Evolutionary conservation across 441 rosid genomes (phyloP), one percentile per base, ranked within the genome.

Genomic region (Adansonia rubrostipa): DNA sequence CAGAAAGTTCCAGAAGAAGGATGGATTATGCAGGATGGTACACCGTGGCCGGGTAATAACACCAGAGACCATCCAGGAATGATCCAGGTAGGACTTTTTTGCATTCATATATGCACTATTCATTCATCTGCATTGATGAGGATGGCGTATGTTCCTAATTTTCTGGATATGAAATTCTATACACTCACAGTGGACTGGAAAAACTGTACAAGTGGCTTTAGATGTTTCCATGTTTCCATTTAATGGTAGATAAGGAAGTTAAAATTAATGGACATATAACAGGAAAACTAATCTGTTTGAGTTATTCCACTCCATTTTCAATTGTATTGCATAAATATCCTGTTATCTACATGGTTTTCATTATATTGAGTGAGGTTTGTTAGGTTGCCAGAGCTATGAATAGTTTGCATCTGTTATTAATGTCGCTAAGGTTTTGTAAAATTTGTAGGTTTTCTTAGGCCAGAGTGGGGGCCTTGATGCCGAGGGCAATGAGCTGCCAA

Each of bases 21-120:
- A 78, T 96, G 99, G 98, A 87, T 93, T 48, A 93, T 96, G 98
- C 99, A 96, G 87, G 99, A 96, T 83, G 99, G 99, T 54, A 96
- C 99, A 33, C 99, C 99, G 0, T 96, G 99, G 99, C 99, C 99
- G 74, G 99, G 99, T 80, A 96, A 96, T 86, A 96, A 96, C 85
- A 90, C 87, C 75, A 91, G 98, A 83, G 99, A 96, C 79, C 99
- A 94, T 91, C 99, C 99, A 33, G 99, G 99, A 84, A 96, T 96
- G 99, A 96, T 96, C 78, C 99, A 96, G 98, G 99, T 93, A 78
- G 69, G 58, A 77, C 63, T 22, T 62, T 73, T 82, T 45, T 77
- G 22, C 45, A 14, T n/a, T 75, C 14, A n/a, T 62, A 62, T 48
- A 75, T 63, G 3, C 9, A 14, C 53, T 63, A 48, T 60, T 74